Conservation (phyloP, 2,329 filamentous ascomycete genomes). For the Pseudodiploospora longispora region DNA sequence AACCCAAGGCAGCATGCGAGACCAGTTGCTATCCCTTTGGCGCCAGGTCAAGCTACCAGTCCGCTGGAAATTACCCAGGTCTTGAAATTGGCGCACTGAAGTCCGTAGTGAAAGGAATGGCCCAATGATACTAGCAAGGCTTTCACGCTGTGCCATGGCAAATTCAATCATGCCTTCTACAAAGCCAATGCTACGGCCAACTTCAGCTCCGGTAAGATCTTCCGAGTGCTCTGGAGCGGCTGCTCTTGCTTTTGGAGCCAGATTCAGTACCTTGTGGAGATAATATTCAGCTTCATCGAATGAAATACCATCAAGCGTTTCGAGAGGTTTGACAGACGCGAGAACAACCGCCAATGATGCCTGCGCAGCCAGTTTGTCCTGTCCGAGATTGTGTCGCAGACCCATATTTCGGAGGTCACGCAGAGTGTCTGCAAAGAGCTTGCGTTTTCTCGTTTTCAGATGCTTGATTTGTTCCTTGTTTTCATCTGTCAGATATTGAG, state of each 20-base stretch:
- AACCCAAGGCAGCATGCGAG: constrained; percentile 48
- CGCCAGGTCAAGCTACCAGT: constrained; percentile 15
- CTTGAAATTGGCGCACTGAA: constrained; percentile 28
- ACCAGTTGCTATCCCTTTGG: constrained; percentile 15
- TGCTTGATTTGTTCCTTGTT: constrained; percentile 80
- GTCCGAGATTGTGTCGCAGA: constrained; percentile 72
- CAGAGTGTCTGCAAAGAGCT: constrained; percentile 81
- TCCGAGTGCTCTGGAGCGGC: constrained; percentile 68
- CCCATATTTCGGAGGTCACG: constrained; percentile 83
- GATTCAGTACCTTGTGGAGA: constrained; percentile 71
- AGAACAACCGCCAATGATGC: constrained; percentile 62
- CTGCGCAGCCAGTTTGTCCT: constrained; percentile 65
- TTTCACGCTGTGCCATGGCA: constrained; percentile 51
- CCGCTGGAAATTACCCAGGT: constrained; percentile 22
- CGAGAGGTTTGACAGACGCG: constrained; percentile 42
- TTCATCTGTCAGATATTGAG: constrained; percentile 71
- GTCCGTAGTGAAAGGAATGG: constrained; percentile 31
- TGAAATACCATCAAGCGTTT: constrained; percentile 17
- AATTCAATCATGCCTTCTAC: constrained; percentile 76
- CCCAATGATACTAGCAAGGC: constrained; percentile 33
- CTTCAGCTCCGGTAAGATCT: constrained; percentile 75
- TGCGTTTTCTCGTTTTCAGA: constrained; percentile 82
- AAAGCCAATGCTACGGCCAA: constrained; percentile 70
- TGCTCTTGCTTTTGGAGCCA: constrained; percentile 60
- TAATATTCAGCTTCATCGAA: constrained; percentile 52